Conservation (phyloP, 352 stramenopile species). For the Globisporangium heterothallicum region DNA sequence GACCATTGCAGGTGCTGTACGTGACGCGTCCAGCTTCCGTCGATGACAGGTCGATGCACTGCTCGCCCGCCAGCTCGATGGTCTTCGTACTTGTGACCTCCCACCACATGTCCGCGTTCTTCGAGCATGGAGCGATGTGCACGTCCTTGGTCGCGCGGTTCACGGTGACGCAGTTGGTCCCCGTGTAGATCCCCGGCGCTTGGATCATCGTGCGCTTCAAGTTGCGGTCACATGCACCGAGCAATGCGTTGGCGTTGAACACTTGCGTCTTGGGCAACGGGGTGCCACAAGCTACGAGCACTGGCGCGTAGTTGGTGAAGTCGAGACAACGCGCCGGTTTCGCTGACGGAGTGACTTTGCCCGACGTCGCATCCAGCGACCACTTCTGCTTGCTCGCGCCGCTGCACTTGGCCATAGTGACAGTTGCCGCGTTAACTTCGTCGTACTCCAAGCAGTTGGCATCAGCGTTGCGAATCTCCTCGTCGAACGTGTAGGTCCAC, state of each 20-base stretch:
- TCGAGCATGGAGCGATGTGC: neutral
- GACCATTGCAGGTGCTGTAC: neutral
- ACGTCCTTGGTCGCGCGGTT: slow-evolving; percentile 1
- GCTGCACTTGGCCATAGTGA: slow-evolving; percentile 7
- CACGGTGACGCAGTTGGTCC: slow-evolving; percentile 7
- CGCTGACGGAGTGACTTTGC: neutral
- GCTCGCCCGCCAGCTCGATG: slow-evolving; percentile 3
- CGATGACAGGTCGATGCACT: slow-evolving; percentile 1
- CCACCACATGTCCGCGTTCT: slow-evolving; percentile 9
- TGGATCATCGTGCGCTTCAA: slow-evolving; percentile 7
- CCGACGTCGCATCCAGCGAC: neutral
- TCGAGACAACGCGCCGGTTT: neutral
- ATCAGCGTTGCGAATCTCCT: neutral
- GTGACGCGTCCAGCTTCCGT: neutral
- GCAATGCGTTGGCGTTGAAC: neutral
- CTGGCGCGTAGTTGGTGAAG: neutral
- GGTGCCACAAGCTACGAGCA: neutral
- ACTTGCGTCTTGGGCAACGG: neutral
- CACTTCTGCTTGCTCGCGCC: slow-evolving; percentile 11
- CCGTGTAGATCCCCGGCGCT: neutral
- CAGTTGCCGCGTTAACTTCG: neutral
- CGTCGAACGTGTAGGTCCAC: slow-evolving; percentile 1
- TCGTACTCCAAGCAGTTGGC: slow-evolving; percentile 4
- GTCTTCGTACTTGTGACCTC: slow-evolving; percentile 1
- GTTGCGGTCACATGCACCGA: neutral